Base-by-base conservation (phyloP, 23 red algal species). In the Gracilaria gracilis region DNA sequence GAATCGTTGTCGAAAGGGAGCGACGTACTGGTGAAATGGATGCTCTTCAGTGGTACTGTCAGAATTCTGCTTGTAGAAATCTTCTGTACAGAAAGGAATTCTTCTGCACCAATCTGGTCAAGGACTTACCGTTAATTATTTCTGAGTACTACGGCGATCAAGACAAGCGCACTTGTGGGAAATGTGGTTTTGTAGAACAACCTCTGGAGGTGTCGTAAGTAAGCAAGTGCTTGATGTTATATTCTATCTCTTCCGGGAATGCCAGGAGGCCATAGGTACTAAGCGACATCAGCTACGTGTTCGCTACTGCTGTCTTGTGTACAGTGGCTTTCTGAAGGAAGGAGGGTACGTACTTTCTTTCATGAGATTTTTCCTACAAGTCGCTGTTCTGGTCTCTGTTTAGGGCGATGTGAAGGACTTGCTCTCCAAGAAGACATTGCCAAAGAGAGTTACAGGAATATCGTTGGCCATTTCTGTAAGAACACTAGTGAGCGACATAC, bases 1-100 rank as follows among this genome's bases (percentile, higher is more conserved):
- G 97, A 28, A 55, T 99, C 46, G 97, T 99, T n/a, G 94, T 99
- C 23, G 97, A 99, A 83, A 69, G 97, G 33, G 83, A 93, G 33
- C 79, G 97, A 16, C 69, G 76, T 33, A 24, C 77, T 3, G 93
- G 89, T 12, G 97, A 99, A 54, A 39, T 92, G n/a, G 97, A 99
- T 78, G 75, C 57, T 13, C 61, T 99, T 66, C 84, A 79, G 19
- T 99, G 97, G 97, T 99, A 96, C 86, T 99, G 97, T 69, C 87
- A 96, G 50, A 57, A 93, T 57, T 67, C 83, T 75, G 16, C 42
- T 0, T 98, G 96, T 85, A 44, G 67, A 28, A 65, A 80, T 25
- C 46, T 98, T 67, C 38, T 98, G 61, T 82, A 90, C 29, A 51
- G 79, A 62, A 86, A 93, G 44, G 80, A 78, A 44, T 99, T 99